Evolutionary conservation across 208 protist species (phyloP), one percentile per base, ranked within the genome.

Genomic region (Leishmania turanica): DNA sequence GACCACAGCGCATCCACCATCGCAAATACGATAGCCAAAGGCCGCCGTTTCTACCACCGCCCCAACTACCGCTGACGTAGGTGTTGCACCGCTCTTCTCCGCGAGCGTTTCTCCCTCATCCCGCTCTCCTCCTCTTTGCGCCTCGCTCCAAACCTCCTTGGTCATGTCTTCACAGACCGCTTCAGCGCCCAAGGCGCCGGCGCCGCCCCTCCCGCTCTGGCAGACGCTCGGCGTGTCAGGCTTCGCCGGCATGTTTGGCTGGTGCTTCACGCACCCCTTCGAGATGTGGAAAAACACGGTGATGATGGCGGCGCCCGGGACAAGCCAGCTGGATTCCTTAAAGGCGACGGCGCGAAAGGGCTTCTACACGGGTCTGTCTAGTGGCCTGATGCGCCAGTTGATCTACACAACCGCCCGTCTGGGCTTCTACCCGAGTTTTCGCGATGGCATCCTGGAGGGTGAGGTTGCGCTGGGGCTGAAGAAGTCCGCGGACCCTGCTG

Each of bases 281-380:
- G 95, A 98, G 86, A 98, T 97, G 91, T 94, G 96, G 92, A 97
- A 97, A 85, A 97, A 98, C 85, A 96, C 92, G n/a, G 91, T 97
- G 45, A 96, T 95, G 91, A 97, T 80, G 84, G 78, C 92, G 8
- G 86, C 90, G 0, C 79, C 78, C 27, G 92, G 92, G 77, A 89
- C 82, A 31, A 90, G 82, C 60, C 88, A 93, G 87, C 47, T 87
- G 65, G 86, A 88, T 0, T 85, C 80, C 60, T 88, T 94, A 54
- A 77, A 72, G 60, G 82, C 75, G 6, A 95, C 92, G 37, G 79
- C 84, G 17, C 85, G 87, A 75, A 96, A 91, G 42, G 90, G 91
- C 24, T 84, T 96, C 66, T 98, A 95, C 87, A 94, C 90, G n/a
- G 95, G 96, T 54, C 86, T 98, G 66, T 84, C 84, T 42, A 88